phyloP scores from a whole-genome alignment of 371 early-diverging fungal species.

The Syncephalastrum racemosum region DNA sequence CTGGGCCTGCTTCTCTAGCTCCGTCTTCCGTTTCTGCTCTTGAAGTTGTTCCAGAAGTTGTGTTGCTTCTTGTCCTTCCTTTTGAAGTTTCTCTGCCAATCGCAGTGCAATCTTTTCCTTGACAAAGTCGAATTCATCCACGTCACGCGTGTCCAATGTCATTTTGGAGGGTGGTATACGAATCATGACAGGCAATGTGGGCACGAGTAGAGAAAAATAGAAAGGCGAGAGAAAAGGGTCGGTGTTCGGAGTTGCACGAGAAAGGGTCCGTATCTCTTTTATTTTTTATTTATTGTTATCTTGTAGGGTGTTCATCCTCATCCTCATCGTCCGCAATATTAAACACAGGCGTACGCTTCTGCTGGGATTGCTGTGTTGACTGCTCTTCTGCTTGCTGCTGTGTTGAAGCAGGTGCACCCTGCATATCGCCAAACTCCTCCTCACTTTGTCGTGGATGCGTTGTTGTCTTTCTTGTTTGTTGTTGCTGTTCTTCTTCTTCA shows the following conservation, averaged over 20 bases:
- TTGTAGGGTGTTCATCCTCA: slow-evolving; percentile 5
- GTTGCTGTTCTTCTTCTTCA: background rate
- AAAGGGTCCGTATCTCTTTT: too few species aligned
- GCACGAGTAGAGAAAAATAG: background rate
- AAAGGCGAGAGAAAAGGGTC: too few species aligned
- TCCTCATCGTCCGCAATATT: slow-evolving; percentile 20
- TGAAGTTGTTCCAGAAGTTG: background rate
- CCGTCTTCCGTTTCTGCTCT: background rate
- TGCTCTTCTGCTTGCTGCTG: background rate
- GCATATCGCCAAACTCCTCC: slow-evolving; percentile 23
- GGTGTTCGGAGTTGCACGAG: too few species aligned
- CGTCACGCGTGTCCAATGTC: slow-evolving; percentile 13
- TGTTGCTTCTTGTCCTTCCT: slow-evolving; percentile 1
- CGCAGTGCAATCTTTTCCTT: slow-evolving; percentile 11
- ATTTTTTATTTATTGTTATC: too few species aligned
- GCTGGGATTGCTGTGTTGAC: background rate
- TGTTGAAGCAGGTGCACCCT: slow-evolving; percentile 10
- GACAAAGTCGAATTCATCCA: slow-evolving; percentile 13
- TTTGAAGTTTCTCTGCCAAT: slow-evolving; percentile 1
- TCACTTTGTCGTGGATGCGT: slow-evolving; percentile 6
- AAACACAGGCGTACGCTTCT: slow-evolving; percentile 12
- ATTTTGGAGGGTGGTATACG: slow-evolving; percentile 13
- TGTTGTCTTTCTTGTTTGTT: background rate
- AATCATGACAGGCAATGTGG: slow-evolving; percentile 5
- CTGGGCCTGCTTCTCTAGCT: slow-evolving; percentile 1